These are phyloP conservation scores for Lasiodiplodia sp. DNA, from an alignment of 2,329 filamentous ascomycete genomes.

Conservation along the genomic window DNA sequence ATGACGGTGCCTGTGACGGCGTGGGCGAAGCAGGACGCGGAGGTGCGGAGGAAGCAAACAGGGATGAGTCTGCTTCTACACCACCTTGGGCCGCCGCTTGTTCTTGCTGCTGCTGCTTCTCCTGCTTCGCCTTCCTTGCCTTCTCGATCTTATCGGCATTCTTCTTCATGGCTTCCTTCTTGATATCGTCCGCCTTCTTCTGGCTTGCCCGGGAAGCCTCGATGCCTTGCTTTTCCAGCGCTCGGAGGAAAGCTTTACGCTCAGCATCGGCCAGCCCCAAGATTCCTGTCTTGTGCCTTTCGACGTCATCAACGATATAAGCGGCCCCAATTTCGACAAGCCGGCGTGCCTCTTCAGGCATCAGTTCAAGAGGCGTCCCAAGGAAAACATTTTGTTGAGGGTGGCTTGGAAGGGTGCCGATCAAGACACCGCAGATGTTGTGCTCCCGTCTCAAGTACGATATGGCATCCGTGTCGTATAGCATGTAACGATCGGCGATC, in stretches of 20 bases:
- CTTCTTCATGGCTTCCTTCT: conserved; percentile 33
- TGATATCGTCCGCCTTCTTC: conserved; percentile 58
- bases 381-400: conserved; percentile 95
- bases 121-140: conserved; percentile 39
- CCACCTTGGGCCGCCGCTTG: conserved; percentile 38
- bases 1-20: neutral
- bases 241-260: conserved; percentile 67
- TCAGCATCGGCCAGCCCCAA: conserved; percentile 58
- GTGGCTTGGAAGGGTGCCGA: conserved; percentile 88
- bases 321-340: conserved; percentile 79
- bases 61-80: conserved; percentile 31
- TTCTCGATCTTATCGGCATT: conserved; percentile 31
- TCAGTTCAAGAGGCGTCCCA: conserved; percentile 85
- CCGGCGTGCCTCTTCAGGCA: conserved; percentile 86
- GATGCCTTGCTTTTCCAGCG: conserved; percentile 62
- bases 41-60: conserved; percentile 39
- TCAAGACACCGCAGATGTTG: conserved; percentile 84
- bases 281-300: conserved; percentile 72
- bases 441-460: conserved; percentile 79
- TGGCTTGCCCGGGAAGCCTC: conserved; percentile 56
- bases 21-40: conserved; percentile 20
- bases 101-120: conserved; percentile 36
- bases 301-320: conserved; percentile 80
- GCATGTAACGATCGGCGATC: conserved; percentile 80
- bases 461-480: conserved; percentile 86